A percentile compares a stretch with the other conserved stretches of the same genome.
Conservation (phyloP, 495 filamentous ascomycete species). For the Tuber brumale region DNA sequence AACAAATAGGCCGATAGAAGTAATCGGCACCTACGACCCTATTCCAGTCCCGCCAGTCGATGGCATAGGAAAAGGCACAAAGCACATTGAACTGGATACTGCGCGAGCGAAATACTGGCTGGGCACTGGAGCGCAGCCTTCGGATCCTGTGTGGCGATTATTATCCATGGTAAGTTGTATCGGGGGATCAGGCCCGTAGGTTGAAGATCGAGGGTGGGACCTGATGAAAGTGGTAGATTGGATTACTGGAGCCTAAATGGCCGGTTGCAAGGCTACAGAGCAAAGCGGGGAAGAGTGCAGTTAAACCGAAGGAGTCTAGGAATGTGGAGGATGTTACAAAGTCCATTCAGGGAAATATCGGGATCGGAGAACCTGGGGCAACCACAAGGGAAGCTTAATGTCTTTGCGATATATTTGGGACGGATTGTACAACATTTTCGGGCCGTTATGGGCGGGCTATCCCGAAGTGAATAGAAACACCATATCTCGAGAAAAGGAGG, state of each 20-base stretch:
- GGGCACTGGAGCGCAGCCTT: slow-evolving; percentile 91
- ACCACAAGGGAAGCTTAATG: neutral
- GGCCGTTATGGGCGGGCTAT: neutral
- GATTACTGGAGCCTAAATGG: slow-evolving; percentile 40
- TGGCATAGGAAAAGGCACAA: slow-evolving; percentile 62
- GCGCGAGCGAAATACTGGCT: slow-evolving; percentile 87
- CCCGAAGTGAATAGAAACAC: neutral
- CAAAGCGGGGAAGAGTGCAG: slow-evolving; percentile 8
- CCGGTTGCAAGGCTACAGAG: slow-evolving; percentile 22
- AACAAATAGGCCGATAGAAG: slow-evolving; percentile 68
- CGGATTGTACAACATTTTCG: neutral
- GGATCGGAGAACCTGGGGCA: neutral
- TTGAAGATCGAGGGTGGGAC: neutral
- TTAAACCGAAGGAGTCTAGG: slow-evolving; percentile 23
- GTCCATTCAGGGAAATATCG: neutral
- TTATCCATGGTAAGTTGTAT: slow-evolving; percentile 65
- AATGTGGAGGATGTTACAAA: neutral
- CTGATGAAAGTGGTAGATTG: slow-evolving; percentile 23
- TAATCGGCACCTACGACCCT: slow-evolving; percentile 90
- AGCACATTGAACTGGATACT: slow-evolving; percentile 83
- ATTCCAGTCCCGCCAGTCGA: slow-evolving; percentile 66
- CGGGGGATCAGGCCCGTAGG: too few species aligned
- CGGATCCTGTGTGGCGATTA: slow-evolving; percentile 78
- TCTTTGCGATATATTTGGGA: neutral
- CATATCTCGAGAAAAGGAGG: neutral